These are phyloP conservation scores for Tolypocladium amazonense DNA, from an alignment of 2,329 filamentous ascomycete species.

Conservation along the genomic window DNA sequence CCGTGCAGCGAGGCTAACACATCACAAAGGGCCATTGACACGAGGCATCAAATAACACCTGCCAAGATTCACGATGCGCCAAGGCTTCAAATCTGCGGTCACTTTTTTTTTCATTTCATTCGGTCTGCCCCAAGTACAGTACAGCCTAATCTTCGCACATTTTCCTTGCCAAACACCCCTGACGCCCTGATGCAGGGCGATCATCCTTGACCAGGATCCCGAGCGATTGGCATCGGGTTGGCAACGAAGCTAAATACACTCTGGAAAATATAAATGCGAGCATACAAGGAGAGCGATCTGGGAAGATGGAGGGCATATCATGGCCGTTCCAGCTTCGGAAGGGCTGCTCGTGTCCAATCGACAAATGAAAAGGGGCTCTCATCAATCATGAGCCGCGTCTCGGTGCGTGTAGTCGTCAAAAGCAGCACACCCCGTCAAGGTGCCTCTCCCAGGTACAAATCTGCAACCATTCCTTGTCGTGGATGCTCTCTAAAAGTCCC, in stretches of 20 bases:
- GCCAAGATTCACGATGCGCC: neutral
- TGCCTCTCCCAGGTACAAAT: conserved; percentile 1
- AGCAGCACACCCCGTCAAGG: neutral
- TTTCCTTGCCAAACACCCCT: neutral
- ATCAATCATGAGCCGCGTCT: conserved; percentile 23
- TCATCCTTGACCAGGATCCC: neutral
- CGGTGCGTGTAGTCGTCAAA: conserved; percentile 17
- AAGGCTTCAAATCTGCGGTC: neutral
- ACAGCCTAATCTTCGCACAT: neutral
- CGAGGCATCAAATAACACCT: neutral
- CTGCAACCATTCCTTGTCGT: conserved; percentile 3
- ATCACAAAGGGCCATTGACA: neutral
- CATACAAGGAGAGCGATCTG: neutral
- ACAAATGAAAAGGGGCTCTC: conserved; percentile 8
- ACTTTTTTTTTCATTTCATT: neutral
- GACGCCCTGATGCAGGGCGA: neutral
- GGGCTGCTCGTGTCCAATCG: neutral
- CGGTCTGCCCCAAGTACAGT: neutral
- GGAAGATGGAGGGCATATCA: neutral
- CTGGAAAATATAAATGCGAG: neutral
- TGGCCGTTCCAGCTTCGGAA: neutral
- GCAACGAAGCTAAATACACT: neutral
- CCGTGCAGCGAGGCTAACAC: neutral
- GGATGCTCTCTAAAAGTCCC: conserved; percentile 31
- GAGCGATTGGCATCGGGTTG: neutral